Evolutionary conservation across 2,329 filamentous ascomycete genomes (phyloP).

Genomic region (Colletotrichum navitas): DNA sequence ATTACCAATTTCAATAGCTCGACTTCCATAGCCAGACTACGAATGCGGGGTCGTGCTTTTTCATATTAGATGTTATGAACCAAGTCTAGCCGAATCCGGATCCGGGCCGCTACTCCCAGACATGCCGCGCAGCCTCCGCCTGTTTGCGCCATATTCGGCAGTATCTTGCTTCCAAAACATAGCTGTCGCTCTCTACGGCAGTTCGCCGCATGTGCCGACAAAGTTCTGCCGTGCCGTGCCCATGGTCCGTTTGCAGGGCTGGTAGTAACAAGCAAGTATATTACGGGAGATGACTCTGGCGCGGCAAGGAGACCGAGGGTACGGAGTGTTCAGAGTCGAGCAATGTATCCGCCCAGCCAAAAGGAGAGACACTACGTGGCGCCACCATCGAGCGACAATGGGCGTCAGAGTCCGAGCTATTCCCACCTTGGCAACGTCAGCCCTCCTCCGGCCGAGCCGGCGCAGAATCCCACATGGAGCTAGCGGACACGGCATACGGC

Average conservation of each 20-base stretch:
- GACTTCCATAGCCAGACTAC: neutral
- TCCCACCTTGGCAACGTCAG: neutral
- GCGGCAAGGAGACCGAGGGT: neutral
- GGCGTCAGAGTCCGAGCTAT: slow-evolving; percentile 8
- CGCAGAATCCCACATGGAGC: neutral
- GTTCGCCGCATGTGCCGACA: neutral
- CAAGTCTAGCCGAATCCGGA: neutral
- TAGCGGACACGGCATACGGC: neutral
- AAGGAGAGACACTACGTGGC: slow-evolving; percentile 11
- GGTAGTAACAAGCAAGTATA: too few species aligned
- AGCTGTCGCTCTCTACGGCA: slow-evolving; percentile 6
- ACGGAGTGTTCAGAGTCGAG: neutral
- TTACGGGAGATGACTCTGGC: neutral
- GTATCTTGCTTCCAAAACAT: neutral
- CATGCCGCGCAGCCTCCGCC: neutral
- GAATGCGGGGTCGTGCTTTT: neutral
- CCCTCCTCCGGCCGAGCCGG: neutral
- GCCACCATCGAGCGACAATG: slow-evolving; percentile 9
- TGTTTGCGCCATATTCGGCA: neutral
- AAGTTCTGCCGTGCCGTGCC: neutral
- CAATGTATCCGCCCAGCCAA: neutral
- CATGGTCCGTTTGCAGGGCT: neutral
- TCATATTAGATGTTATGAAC: too few species aligned
- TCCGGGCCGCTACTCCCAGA: neutral
- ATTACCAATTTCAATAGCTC: neutral